A percentile compares a stretch with the other conserved stretches of the same genome.
These are phyloP conservation scores for Sanghuangporus weigelae DNA, from an alignment of 1,284 basidiomycete genomes.

Conservation along the genomic window DNA sequence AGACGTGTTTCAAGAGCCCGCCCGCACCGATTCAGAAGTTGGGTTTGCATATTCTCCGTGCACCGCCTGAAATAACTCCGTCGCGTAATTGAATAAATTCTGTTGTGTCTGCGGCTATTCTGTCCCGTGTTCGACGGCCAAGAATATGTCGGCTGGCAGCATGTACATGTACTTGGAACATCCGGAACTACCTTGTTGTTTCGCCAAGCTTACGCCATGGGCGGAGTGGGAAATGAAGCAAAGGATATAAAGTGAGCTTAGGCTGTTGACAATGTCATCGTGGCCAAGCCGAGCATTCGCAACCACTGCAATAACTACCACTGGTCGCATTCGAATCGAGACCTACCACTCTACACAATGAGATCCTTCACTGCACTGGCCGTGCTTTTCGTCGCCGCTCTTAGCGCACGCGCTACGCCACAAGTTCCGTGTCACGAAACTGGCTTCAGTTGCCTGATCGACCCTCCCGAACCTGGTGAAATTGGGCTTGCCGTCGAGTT, in stretches of 20 bases:
- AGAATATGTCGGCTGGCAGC: too few species aligned
- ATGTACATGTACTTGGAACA: too few species aligned
- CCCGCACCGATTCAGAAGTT: background rate
- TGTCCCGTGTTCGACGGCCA: too few species aligned
- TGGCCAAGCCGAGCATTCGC: too few species aligned
- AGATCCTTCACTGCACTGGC: background rate
- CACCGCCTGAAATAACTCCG: background rate
- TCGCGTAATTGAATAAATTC: too few species aligned
- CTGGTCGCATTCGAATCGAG: background rate
- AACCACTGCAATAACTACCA: background rate
- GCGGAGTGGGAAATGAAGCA: too few species aligned
- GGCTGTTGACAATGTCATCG: too few species aligned
- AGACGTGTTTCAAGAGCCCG: background rate
- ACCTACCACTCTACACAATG: background rate
- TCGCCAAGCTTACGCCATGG: too few species aligned
- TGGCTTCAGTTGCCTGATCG: background rate
- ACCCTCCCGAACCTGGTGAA: background rate
- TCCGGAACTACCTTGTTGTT: too few species aligned
- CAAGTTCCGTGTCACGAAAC: background rate
- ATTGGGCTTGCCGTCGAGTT: background rate
- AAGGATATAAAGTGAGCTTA: too few species aligned
- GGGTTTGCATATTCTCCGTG: too few species aligned
- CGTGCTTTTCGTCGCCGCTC: background rate
- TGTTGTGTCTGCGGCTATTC: too few species aligned
- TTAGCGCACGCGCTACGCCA: background rate